phyloP scores from a whole-genome alignment of 768 basidiomycete genomes.

The Boletus sp. region DNA sequence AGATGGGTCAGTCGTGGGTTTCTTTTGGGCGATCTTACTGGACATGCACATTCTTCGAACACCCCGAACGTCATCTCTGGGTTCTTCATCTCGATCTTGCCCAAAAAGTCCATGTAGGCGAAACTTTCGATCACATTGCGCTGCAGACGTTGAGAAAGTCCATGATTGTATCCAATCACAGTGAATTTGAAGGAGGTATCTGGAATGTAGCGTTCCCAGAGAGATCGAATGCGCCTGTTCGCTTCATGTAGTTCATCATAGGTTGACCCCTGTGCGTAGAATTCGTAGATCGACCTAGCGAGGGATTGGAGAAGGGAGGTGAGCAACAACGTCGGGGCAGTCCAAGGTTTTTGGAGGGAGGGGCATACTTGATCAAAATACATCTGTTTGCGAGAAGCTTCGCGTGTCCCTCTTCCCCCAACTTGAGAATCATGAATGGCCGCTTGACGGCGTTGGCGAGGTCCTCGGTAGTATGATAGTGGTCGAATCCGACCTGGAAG shows the following conservation, averaged over 20 bases:
- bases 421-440: constrained; percentile 71
- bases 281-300: constrained; percentile 69
- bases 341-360: not conserved
- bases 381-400: constrained; percentile 69
- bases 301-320: not conserved
- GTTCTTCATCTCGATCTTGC: constrained; percentile 75
- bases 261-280: constrained; percentile 65
- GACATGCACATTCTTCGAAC: constrained; percentile 81
- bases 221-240: constrained; percentile 40
- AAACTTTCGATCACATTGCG: constrained; percentile 73
- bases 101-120: constrained; percentile 77
- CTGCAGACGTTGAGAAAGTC: constrained; percentile 65
- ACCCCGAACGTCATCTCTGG: constrained; percentile 72
- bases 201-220: constrained; percentile 58
- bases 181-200: constrained; percentile 80
- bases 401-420: constrained; percentile 73
- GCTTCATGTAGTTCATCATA: constrained; percentile 69
- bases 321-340: not conserved
- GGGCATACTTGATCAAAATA: constrained; percentile 74
- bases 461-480: constrained; percentile 40
- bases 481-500: constrained; percentile 51
- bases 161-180: constrained; percentile 71
- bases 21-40: not conserved
- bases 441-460: constrained; percentile 45
- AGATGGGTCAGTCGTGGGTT: not conserved